These are phyloP conservation scores for Glycine tomentella DNA, from an alignment of 306 rosid species.

Conservation along the genomic window DNA sequence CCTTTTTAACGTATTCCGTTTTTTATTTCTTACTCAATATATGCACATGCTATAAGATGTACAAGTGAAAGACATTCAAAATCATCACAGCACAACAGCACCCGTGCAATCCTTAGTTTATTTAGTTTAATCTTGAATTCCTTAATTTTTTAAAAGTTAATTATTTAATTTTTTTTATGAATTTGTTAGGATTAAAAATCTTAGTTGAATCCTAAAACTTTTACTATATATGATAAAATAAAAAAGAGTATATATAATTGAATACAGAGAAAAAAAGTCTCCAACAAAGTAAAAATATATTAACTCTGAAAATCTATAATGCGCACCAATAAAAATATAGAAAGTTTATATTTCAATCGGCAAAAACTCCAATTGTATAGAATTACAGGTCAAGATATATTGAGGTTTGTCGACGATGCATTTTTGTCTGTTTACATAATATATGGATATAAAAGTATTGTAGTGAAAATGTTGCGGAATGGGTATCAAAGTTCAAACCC, in stretches of 20 bases:
- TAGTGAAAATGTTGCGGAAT: neutral
- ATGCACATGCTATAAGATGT: too few relatives aligned
- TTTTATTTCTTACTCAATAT: too few relatives aligned
- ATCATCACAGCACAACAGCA: too few relatives aligned
- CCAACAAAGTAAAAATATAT: conserved; percentile 2
- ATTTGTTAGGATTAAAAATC: neutral
- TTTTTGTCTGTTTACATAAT: conserved; percentile 23
- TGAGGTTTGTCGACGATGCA: conserved; percentile 14
- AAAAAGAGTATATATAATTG: neutral
- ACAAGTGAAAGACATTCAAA: too few relatives aligned
- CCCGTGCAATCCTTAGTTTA: too few relatives aligned
- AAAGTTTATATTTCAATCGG: neutral
- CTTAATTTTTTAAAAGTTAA: too few relatives aligned
- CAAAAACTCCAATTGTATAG: neutral
- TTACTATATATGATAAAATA: neutral
- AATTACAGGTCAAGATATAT: neutral
- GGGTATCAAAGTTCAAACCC: conserved; percentile 27
- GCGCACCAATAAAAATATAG: neutral
- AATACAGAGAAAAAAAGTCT: neutral
- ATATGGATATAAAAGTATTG: neutral
- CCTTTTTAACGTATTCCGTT: too few relatives aligned
- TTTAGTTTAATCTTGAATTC: neutral
- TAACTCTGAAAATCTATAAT: neutral
- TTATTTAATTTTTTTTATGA: neutral
- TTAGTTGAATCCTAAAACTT: neutral